Conservation (phyloP, 1,284 basidiomycete genomes). For the Apiotrichum akiyoshidainum region DNA sequence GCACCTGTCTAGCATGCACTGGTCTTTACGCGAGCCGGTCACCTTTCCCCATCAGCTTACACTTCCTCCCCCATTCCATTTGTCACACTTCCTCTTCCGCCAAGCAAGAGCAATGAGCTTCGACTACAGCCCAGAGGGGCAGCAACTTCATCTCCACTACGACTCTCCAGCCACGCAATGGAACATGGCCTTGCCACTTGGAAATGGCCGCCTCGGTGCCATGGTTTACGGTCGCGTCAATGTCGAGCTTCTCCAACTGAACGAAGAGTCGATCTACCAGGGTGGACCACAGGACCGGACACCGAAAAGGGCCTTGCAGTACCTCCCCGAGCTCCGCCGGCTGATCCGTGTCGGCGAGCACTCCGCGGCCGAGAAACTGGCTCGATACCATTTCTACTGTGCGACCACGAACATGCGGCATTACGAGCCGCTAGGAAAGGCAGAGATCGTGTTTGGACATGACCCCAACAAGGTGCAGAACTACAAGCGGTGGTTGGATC, state of each 20-base stretch:
- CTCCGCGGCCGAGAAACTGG: conserved; percentile 8
- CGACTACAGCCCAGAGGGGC: not conserved
- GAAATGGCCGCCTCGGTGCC: conserved; percentile 16
- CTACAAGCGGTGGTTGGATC: conserved; percentile 2
- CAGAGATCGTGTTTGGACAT: not conserved
- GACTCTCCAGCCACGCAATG: conserved; percentile 8
- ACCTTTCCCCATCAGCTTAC: no score
- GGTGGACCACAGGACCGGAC: conserved; percentile 6
- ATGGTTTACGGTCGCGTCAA: conserved; percentile 12
- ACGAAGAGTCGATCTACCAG: conserved; percentile 16
- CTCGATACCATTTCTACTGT: not conserved
- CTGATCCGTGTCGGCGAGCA: conserved; percentile 6
- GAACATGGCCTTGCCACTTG: conserved; percentile 14
- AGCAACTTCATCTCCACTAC: conserved; percentile 4
- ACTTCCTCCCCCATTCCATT: no score
- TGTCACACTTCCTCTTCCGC: no score
- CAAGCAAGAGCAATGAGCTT: not conserved
- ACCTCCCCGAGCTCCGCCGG: conserved; percentile 5
- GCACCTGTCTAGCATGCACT: no score
- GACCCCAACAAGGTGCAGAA: not conserved
- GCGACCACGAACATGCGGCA: not conserved
- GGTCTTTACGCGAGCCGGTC: no score
- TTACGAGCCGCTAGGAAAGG: conserved; percentile 1
- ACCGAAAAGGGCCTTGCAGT: not conserved
- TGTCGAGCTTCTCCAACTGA: conserved; percentile 12